Base-by-base conservation (phyloP, 148 eudicot genomes). In the Rhododendron ovatum region DNA sequence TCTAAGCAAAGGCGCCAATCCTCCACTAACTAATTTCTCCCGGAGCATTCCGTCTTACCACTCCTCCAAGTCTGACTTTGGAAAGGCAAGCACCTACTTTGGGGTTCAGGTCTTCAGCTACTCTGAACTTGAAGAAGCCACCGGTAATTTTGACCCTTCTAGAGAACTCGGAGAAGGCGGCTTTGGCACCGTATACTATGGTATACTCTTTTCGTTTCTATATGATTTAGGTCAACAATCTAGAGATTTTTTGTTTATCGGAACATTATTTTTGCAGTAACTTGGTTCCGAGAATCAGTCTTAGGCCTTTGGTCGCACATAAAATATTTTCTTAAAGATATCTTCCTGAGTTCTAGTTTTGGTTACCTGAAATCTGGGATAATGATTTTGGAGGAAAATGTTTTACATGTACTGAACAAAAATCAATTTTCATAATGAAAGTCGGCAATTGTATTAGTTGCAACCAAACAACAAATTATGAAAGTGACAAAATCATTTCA, bases 91-190 rank as follows among this genome's bases (percentile, higher is more conserved):
- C 79, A 30, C 89, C 84, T 94, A 94, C 88, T 93, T 91, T 28
- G 98, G 99, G 10, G 93, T 91, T 41, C 91, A 89, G 59, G 88
- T 96, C 35, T 96, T 95, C 87, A 91, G 82, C 84, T 93, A 93
- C 67, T 20, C 83, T 47, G 99, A 95, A 82, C 98, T 96, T 57
- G 94, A 94, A 89, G 90, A 89, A 82, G 99, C 98, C 86, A 96
- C 99, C 0, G 85, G 91, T 53, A 86, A 92, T 84, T 96, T 96
- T 18, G 81, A 91, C 24, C 90, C 89, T 57, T 84, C 95, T 50
- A 92, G 88, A 88, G 96, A 95, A 85, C 93, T 96, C 0, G 99
- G 99, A 65, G 98, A 95, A 76, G 99, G 99, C 69, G 99, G 99
- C 73, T 96, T 95, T 90, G 99, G 99, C 39, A 92, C 93, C 0